Evolutionary conservation across 352 stramenopile genomes (phyloP), one percentile per base, ranked within the genome.

Genomic region (Phytophthora rubi): DNA sequence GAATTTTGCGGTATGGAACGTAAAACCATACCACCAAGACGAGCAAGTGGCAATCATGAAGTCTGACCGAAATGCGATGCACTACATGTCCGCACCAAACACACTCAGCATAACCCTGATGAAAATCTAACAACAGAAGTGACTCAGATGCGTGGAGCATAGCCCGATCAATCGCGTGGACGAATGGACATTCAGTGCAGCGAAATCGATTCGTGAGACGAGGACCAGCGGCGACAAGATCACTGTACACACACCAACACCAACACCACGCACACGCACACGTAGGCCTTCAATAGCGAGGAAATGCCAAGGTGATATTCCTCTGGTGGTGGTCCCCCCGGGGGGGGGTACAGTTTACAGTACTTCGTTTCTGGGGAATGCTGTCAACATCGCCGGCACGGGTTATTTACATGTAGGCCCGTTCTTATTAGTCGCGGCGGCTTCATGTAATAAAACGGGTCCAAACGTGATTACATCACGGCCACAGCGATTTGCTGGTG

Each of bases 311-410:
- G 26, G 26, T 30, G 26, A 30, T 2, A 30, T 30, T 30, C 26
- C 26, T 30, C 2, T 30, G 26, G 26, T 30, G 26, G 26, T 30
- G 26, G 23, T 26, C 18, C 18, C 18, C 18, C 18, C 18, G 26
- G 26, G 26, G 26, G 26, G 26, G 26, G 3, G 3, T 30, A 30
- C 28, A 30, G 28, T 30, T 6, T 3, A 30, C 18, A 21, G 18
- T 21, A 21, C 28, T 30, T 3, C 35, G 8, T 39, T 68, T 68
- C 53, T 57, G 44, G 4, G 18, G 53, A 21, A 15, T 62, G 52
- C 15, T 8, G 62, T 52, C 32, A 10, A 21, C 42, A 63, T 44
- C 53, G 35, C 32, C 53, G 48, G 18, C 30, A 54, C 18, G n/a
- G 18, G 12, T 33, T n/a, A 28, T n/a, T 13, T 18, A 26, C 33